Conservation (phyloP, 805 yeast species). For the Ogataea henricii region DNA sequence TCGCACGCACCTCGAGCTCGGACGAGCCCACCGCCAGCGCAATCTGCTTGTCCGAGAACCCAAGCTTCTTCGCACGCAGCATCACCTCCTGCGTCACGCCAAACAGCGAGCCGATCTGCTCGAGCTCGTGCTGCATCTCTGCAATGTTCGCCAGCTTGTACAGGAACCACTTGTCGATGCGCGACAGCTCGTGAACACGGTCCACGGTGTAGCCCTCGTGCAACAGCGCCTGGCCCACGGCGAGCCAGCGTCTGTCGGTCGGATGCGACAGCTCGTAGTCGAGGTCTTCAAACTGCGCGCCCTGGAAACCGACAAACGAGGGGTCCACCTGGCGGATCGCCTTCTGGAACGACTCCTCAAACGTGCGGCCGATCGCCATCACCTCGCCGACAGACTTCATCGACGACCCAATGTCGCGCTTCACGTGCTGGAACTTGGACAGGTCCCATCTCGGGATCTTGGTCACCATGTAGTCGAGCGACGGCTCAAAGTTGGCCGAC, state of each 20-base stretch:
- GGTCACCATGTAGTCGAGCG: conserved; percentile 93
- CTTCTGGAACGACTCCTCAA: conserved; percentile 97
- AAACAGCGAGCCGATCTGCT: conserved; percentile 57
- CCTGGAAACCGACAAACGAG: conserved; percentile 87
- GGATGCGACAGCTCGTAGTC: conserved; percentile 81
- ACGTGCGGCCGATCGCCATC: conserved; percentile 97
- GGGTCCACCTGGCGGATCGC: conserved; percentile 97
- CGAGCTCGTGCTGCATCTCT: conserved; percentile 80
- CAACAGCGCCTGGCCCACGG: conserved; percentile 94
- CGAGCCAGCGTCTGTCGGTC: conserved; percentile 96
- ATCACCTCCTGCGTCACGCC: conserved; percentile 69
- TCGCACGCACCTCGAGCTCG: conserved; percentile 81
- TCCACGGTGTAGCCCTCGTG: conserved; percentile 93
- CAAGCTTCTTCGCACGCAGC: conserved; percentile 84
- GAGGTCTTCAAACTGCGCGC: conserved; percentile 72
- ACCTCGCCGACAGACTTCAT: conserved; percentile 99
- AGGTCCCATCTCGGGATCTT: conserved; percentile 99
- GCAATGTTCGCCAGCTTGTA: conserved; percentile 92
- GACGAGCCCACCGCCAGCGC: conserved; percentile 69
- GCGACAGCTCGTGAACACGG: conserved; percentile 84
- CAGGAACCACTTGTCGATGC: conserved; percentile 95
- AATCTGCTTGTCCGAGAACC: conserved; percentile 94
- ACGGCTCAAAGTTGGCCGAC: conserved; percentile 95
- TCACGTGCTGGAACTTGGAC: conserved; percentile 92
- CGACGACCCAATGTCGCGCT: conserved; percentile 89